Conservation (phyloP, 2,329 filamentous ascomycete genomes). For the Sporothrix dimorphospora region DNA sequence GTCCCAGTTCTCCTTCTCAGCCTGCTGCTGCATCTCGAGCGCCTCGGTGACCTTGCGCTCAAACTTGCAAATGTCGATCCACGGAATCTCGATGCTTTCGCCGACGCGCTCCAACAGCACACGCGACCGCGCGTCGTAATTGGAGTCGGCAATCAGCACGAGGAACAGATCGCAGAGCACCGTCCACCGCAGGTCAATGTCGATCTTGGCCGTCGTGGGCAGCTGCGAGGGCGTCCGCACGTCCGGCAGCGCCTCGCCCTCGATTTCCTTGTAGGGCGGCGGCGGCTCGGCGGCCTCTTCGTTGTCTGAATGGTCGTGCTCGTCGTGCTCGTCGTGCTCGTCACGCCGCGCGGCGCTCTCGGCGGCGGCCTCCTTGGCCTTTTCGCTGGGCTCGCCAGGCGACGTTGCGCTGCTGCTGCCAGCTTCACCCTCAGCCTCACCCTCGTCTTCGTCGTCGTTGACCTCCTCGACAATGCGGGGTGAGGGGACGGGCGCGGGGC, state of each 20-base stretch:
- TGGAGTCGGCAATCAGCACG: conserved; percentile 91
- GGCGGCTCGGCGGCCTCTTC: conserved; percentile 57
- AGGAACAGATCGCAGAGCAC: conserved; percentile 95
- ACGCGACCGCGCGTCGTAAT: conserved; percentile 88
- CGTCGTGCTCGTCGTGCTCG: conserved; percentile 41
- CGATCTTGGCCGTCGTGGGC: conserved; percentile 78
- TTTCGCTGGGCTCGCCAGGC: background rate
- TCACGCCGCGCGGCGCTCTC: background rate
- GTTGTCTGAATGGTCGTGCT: background rate
- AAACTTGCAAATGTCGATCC: conserved; percentile 93
- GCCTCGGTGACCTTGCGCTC: conserved; percentile 97
- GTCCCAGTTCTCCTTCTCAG: conserved; percentile 96
- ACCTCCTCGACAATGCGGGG: conserved; percentile 27
- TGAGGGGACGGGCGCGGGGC: background rate
- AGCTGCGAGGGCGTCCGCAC: conserved; percentile 84
- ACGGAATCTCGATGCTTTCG: conserved; percentile 76
- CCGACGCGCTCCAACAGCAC: conserved; percentile 82
- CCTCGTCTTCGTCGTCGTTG: background rate
- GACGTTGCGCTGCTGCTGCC: background rate
- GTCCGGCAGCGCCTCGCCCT: conserved; percentile 72
- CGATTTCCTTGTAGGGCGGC: conserved; percentile 64
- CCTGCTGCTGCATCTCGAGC: conserved; percentile 94
- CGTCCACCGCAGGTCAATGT: conserved; percentile 96
- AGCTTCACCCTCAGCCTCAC: too few species aligned
- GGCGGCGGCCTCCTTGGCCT: background rate